Base-by-base conservation (phyloP, 1,284 basidiomycete species). In the Polyporus tsugae region DNA sequence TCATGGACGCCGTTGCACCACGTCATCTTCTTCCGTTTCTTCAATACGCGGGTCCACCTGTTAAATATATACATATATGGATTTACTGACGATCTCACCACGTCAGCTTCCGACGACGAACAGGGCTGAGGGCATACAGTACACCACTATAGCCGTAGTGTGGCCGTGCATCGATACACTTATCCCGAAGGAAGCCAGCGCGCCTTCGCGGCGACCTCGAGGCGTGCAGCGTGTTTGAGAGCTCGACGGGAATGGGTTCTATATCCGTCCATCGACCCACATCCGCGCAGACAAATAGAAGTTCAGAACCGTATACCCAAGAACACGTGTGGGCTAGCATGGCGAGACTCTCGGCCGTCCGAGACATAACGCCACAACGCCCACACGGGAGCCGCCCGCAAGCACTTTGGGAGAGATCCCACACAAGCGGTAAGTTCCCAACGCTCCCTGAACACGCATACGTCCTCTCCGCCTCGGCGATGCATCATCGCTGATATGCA, bases 361-460 rank as follows among this genome's bases (percentile, higher is more conserved):
- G 52, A 17, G 19, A 38, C 35, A 49, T 49, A 25, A n/a, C 62
- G 29, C 64, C 59, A 44, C 36, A 22, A 53, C 46, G 46, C 49
- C 49, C 59, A 49, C 58, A 53, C 58, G 7, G 35, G 35, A 64
- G 35, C 62, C 70, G 64, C 67, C 49, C 60, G 62, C 60, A 63
- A 49, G 70, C 70, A 71, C 67, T 69, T 58, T 29, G 60, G 60
- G 67, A 69, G 70, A 71, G 70, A 67, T 36, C 63, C 63, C 70
- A 36, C 42, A 11, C 2, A 22, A 60, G 49, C 64, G 70, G 70
- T 60, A 67, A 67, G 67, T 69, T 66, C 70, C 52, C 41, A 46
- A 38, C 29, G n/a, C 63, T 25, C 15, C n/a, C 38, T 29, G 35
- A 53, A 15, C 35, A 44, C 46, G 46, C 46, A 55, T 25, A 41